Evolutionary conservation across 495 filamentous ascomycete genomes (phyloP).

Genomic region (Neurospora sp.): DNA sequence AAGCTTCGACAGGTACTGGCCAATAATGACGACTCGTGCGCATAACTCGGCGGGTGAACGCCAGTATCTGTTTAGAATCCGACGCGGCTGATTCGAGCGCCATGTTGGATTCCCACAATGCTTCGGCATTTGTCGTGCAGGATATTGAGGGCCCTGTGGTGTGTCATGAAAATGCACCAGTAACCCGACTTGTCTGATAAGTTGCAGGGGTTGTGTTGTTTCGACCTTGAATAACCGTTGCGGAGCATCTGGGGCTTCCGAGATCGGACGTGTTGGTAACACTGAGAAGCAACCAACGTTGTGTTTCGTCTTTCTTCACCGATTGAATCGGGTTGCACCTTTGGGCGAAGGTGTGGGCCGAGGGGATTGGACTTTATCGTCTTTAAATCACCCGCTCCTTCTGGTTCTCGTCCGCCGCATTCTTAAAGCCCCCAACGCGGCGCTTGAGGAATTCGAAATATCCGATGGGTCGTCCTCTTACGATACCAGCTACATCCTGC

Average conservation of each 20-base stretch:
- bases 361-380: background rate
- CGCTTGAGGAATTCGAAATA: slow-evolving; percentile 59
- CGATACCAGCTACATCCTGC: slow-evolving; percentile 48
- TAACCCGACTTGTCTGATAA: background rate
- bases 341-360: background rate
- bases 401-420: slow-evolving; percentile 52
- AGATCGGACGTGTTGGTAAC: background rate
- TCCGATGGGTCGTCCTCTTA: slow-evolving; percentile 56
- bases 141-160: background rate
- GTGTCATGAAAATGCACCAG: background rate
- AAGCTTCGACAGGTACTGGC: background rate
- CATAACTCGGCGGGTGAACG: background rate
- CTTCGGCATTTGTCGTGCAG: background rate
- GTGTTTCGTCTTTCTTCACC: background rate
- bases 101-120: background rate
- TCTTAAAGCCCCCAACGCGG: slow-evolving; percentile 6
- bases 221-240: background rate
- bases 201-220: background rate
- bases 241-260: background rate
- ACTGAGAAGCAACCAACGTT: background rate
- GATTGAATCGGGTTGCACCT: background rate
- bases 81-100: background rate
- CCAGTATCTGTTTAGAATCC: background rate
- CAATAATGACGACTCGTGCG: background rate
- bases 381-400: slow-evolving; percentile 49